Conservation (phyloP, 257 asterid species). For the Pogostemon cablin region DNA sequence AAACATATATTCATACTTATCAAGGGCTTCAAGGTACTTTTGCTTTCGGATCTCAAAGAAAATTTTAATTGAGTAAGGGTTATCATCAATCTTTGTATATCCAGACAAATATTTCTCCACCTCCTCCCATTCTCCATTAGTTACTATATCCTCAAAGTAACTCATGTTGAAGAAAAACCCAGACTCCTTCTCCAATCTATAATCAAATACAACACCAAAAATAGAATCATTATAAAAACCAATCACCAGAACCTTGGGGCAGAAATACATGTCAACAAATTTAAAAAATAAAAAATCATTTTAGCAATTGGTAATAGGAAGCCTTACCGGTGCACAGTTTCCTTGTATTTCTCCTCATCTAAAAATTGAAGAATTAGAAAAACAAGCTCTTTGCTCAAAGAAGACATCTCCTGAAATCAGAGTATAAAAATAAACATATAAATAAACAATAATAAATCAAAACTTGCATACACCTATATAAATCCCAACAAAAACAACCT, state of each 20-base stretch:
- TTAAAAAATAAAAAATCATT: background rate
- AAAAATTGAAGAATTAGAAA: constrained; percentile 61
- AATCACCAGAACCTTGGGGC: background rate
- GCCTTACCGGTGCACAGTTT: constrained; percentile 58
- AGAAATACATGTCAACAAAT: background rate
- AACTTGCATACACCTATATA: constrained; percentile 18
- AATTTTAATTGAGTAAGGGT: constrained; percentile 55
- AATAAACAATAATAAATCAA: constrained; percentile 3
- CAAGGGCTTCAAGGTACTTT: constrained; percentile 68
- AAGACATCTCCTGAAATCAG: constrained; percentile 47
- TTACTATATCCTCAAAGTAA: constrained; percentile 56
- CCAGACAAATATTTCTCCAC: constrained; percentile 62
- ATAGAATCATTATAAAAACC: background rate
- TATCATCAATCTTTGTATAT: constrained; percentile 62
- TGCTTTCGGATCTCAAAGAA: constrained; percentile 66
- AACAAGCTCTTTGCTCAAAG: constrained; percentile 57
- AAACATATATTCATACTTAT: constrained; percentile 41
- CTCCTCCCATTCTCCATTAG: constrained; percentile 64
- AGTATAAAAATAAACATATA: background rate
- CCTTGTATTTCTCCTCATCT: constrained; percentile 60
- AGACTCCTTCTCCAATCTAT: constrained; percentile 70
- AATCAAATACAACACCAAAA: constrained; percentile 31
- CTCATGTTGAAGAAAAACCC: constrained; percentile 62
- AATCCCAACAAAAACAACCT: constrained; percentile 11
- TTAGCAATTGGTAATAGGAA: background rate